Base-by-base conservation (phyloP, 2,329 filamentous ascomycete genomes). In the Rachicladosporium sp. region DNA sequence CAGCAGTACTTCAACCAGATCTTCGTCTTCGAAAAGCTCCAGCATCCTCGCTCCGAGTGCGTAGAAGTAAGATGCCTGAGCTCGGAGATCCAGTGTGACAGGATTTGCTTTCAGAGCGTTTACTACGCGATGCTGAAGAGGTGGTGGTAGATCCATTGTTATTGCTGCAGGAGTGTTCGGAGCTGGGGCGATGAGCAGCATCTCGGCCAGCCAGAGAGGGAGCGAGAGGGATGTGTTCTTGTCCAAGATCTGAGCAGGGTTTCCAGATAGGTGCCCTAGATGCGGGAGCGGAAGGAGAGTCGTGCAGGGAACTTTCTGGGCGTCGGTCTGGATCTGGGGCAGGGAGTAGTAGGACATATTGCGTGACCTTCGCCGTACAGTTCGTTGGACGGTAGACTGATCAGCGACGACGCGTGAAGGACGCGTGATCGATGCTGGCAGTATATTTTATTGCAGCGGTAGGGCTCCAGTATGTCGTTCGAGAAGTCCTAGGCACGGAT, bases 291-390 rank as follows among this genome's bases (percentile, higher is more conserved):
- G 82, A 55, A 95, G 75, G 56, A 94, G 83, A 64, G 96, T 95
- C 37, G 83, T 93, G 67, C 88, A 94, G 31, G 91, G 89, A 27
- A 95, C 76, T 82, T 95, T 96, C 79, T 88, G 85, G 36, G 83
- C 78, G 59, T 91, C 84, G 7, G 85, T 91, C 33, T 91, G 72
- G 64, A 93, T 91, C 45, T 82, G 73, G 52, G 88, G 80, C 42
- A 89, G 75, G 59, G 87, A 80, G 68, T 91, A 93, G 68, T 93
- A 93, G 30, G 23, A 27, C 23, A 27, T 27, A 4, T 27, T 27
- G 23, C 23, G 23, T 27, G 23, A 27, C 23, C 23, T 27, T 27
- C 7, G 23, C 4, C 23, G 6, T 27, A 27, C 8, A 3, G 23
- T 27, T 27, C 23, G 23, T 27, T 7, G 23, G 23, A 27, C 23